Base-by-base conservation (phyloP, 2,329 filamentous ascomycete genomes). In the Clonostachys rosea region DNA sequence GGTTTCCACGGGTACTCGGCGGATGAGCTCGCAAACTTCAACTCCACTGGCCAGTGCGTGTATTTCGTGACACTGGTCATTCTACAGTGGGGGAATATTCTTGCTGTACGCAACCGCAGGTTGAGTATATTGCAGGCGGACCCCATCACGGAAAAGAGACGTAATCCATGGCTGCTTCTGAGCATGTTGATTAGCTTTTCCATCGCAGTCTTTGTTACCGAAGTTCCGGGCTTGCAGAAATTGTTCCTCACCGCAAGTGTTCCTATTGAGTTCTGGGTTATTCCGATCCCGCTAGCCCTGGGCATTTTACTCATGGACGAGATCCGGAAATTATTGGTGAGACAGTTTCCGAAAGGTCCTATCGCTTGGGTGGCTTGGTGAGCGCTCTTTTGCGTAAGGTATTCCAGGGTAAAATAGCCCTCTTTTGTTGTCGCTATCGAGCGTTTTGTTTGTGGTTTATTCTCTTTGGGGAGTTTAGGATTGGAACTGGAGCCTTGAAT, bases 11-110 rank as follows among this genome's bases (percentile, higher is more conserved):
- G 74, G 0, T 76, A 78, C 59, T 66, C 68, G 0, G 41, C 60
- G 10, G 73, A 64, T 6, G 52, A 78, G 52, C 65, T 79, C 4
- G 64, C 55, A 2, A 53, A 69, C 17, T 76, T 78, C 63, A 78
- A 76, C 59, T 67, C 64, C 46, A 67, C 66, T 0, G 75, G 72
- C 4, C 74, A 78, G 53, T 67, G 70, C 40, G 70, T 80, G 6
- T 80, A 79, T 59, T 80, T 80, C 47, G 71, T 79, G 11, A 75
- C 71, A 0, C 63, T 79, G 2, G 74, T 79, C 1, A 68, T 79
- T 36, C 61, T 79, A 36, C 76, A 79, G 49, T 76, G 73, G 69
- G 75, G 74, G 3, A 79, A 79, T 50, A 70, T 79, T 36, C 61
- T 79, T 20, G 61, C 67, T 1, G 69, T 79, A 6, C 70, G 76